Base-by-base conservation (phyloP, 2,329 filamentous ascomycete species). In the Gaeumannomyces sp. region DNA sequence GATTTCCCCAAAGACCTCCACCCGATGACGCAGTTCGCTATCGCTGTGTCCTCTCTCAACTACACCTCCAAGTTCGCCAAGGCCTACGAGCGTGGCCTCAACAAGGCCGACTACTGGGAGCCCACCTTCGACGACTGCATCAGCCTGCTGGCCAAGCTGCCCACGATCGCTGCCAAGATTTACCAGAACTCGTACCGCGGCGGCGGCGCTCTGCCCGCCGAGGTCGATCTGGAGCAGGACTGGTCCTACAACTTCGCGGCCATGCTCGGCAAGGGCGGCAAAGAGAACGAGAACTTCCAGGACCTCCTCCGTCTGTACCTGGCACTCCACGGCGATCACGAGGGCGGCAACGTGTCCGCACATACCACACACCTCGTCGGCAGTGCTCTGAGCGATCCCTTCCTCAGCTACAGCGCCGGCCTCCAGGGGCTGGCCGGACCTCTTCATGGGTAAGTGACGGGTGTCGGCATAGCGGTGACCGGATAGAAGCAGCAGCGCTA, bases 241-340 rank as follows among this genome's bases (percentile, higher is more conserved):
- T 99, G 95, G 95, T 90, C 93, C 0, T 96, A 97, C 84, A 99
- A 99, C 84, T 99, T 97, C 73, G 95, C 95, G 60, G 91, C 93
- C 69, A 93, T 98, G 87, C 86, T 98, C 64, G 94, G 94, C 73
- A 97, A 96, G 81, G 86, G 89, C 62, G 92, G 93, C 70, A 87
- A 89, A 77, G 83, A 96, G 78, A 89, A 98, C 71, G 91, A 93
- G 79, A 90, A 91, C 76, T 97, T 99, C 85, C 94, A 98, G 76
- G 95, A 99, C 73, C 84, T 99, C 27, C 85, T 99, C 68, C 88
- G 95, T 71, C 82, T 99, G 38, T 99, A 99, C 79, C 88, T 99
- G 29, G 94, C 95, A 62, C 89, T 99, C 6, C 95, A 99, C 78
- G 95, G 95, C 68, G 95, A 99, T 78, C 95, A 99, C 80, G 95